Conservation (phyloP, 2,329 filamentous ascomycete species). For the Botrytis hyacinthi region DNA sequence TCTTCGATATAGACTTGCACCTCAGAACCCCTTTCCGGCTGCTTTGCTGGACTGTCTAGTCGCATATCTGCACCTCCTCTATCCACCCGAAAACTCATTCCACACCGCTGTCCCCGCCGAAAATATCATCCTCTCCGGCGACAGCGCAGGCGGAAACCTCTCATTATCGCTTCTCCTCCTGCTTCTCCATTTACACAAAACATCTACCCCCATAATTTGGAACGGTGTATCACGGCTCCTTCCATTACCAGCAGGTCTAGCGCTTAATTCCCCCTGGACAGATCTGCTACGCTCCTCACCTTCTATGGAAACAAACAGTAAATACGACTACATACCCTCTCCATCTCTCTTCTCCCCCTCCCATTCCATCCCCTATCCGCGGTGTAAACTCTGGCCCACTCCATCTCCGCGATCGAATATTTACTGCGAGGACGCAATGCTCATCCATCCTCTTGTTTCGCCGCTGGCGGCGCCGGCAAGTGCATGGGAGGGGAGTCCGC, state of each 20-base stretch:
- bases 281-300: conserved; percentile 65
- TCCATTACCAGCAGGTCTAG: conserved; percentile 65
- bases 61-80: conserved; percentile 64
- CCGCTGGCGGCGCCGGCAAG: conserved; percentile 49
- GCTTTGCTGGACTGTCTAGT: conserved; percentile 70
- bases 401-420: conserved; percentile 52
- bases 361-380: conserved; percentile 43
- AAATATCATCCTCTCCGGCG: conserved; percentile 70
- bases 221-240: conserved; percentile 48
- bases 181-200: conserved; percentile 59
- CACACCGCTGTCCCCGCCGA: conserved; percentile 63
- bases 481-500: conserved; percentile 62
- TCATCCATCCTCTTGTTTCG: conserved; percentile 66
- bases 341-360: conserved; percentile 40
- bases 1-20: conserved; percentile 72
- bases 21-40: conserved; percentile 71
- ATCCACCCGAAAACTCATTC: conserved; percentile 37
- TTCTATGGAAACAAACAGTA: conserved; percentile 50
- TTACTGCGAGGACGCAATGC: conserved; percentile 53
- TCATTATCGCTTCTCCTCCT: conserved; percentile 65
- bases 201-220: conserved; percentile 63
- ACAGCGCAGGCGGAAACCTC: conserved; percentile 72
- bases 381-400: conserved; percentile 58
- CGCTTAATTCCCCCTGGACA: conserved; percentile 66
- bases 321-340: conserved; percentile 64